These are phyloP conservation scores for Rhodotorula sp. DNA, from an alignment of 1,284 basidiomycete genomes.

Conservation along the genomic window DNA sequence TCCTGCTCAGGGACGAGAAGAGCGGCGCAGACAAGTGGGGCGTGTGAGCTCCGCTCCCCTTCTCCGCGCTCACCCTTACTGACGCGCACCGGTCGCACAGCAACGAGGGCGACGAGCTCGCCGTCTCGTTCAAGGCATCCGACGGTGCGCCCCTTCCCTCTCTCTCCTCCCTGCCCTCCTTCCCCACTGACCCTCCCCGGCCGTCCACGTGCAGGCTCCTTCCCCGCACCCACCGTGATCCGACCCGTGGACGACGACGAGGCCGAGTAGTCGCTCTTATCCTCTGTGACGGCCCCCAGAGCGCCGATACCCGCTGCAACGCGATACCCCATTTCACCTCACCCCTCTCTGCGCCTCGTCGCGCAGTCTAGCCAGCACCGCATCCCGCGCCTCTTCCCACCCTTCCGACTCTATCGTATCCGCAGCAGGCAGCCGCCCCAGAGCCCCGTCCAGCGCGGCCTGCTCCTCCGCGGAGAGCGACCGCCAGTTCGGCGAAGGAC, in stretches of 20 bases:
- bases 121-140: slow-evolving; percentile 21
- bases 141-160: slow-evolving; percentile 25
- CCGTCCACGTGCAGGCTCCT: neutral
- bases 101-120: slow-evolving; percentile 30
- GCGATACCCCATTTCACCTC: slow-evolving; percentile 1
- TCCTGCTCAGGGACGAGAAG: slow-evolving; percentile 29
- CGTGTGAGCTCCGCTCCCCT: slow-evolving; percentile 20
- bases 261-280: neutral
- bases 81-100: neutral
- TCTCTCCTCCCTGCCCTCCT: no score
- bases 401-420: no score
- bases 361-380: no score
- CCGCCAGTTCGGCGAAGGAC: slow-evolving; percentile 21
- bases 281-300: neutral
- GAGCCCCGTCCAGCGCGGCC: neutral
- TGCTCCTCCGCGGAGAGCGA: neutral
- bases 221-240: slow-evolving; percentile 11
- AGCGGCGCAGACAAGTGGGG: slow-evolving; percentile 33
- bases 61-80: neutral
- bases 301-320: neutral
- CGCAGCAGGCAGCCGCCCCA: neutral
- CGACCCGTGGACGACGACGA: slow-evolving; percentile 28
- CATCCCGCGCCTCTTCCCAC: neutral
- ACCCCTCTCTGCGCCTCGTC: neutral
- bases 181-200: neutral